A percentile compares a stretch with the other conserved stretches of the same genome.
Conservation (phyloP, 768 basidiomycete species). For the Dictyophora rubrovolvata region DNA sequence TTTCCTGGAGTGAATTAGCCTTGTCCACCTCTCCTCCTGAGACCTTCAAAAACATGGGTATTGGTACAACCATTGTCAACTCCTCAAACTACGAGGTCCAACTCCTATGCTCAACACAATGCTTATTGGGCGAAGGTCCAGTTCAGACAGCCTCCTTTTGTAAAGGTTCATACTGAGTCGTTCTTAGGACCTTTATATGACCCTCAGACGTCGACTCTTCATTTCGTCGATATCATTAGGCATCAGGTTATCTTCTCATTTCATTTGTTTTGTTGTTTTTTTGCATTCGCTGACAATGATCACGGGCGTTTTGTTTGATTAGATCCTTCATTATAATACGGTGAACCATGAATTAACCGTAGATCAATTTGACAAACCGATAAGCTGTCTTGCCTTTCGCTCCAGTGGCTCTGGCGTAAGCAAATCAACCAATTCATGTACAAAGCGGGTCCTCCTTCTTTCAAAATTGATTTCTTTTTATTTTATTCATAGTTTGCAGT, state of each 20-base stretch:
- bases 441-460: too few relatives aligned
- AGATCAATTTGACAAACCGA: constrained; percentile 43
- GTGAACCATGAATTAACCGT: constrained; percentile 28
- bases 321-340: constrained; percentile 47
- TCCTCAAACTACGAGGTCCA: constrained; percentile 1
- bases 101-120: constrained; percentile 2
- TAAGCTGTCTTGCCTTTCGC: constrained; percentile 51
- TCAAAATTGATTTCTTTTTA: neutral
- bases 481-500: constrained; percentile 38
- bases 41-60: neutral
- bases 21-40: neutral
- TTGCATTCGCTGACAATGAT: neutral
- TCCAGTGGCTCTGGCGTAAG: constrained; percentile 35
- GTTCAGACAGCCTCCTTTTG: neutral
- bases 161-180: neutral
- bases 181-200: constrained; percentile 54
- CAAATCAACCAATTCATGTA: neutral
- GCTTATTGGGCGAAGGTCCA: constrained; percentile 6
- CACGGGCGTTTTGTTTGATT: neutral
- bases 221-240: constrained; percentile 60
- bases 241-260: constrained; percentile 31
- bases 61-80: neutral
- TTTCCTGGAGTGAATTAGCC: neutral
- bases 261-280: neutral
- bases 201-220: constrained; percentile 37